Percentiles rank a stretch among this genome's conserved stretches.
Conservation (phyloP, 148 eudicot genomes). For the Vaccinium darrowii region DNA sequence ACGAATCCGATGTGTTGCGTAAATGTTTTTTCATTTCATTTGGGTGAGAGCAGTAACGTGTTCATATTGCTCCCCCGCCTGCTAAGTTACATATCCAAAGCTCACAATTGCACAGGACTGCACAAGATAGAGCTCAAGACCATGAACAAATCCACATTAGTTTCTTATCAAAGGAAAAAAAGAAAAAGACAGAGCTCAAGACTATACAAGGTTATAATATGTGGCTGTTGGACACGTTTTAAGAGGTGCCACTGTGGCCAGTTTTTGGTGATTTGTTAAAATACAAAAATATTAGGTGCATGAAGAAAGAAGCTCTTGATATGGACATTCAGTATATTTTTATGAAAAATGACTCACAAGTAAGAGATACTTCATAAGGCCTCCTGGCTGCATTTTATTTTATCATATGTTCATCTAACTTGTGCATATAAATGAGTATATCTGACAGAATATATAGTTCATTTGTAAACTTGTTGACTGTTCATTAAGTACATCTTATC, state of each 20-base stretch:
- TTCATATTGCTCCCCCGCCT: background rate
- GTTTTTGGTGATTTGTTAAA: too few species aligned
- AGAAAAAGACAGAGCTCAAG: background rate
- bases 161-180: too few species aligned
- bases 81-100: background rate
- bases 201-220: background rate
- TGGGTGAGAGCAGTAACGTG: background rate
- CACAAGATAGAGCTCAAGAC: too few species aligned
- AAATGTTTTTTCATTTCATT: background rate
- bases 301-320: conserved; percentile 1
- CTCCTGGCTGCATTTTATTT: background rate
- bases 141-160: too few species aligned
- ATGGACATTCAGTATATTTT: background rate
- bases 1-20: background rate
- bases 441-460: background rate
- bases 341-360: background rate
- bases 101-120: background rate
- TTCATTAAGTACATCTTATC: too few species aligned
- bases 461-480: background rate
- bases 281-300: too few species aligned
- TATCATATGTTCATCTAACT: background rate
- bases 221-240: background rate
- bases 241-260: background rate
- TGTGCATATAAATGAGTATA: background rate
- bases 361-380: background rate